phyloP scores from a whole-genome alignment of 2,329 filamentous ascomycete genomes.

The Magnaporthales sp. region DNA sequence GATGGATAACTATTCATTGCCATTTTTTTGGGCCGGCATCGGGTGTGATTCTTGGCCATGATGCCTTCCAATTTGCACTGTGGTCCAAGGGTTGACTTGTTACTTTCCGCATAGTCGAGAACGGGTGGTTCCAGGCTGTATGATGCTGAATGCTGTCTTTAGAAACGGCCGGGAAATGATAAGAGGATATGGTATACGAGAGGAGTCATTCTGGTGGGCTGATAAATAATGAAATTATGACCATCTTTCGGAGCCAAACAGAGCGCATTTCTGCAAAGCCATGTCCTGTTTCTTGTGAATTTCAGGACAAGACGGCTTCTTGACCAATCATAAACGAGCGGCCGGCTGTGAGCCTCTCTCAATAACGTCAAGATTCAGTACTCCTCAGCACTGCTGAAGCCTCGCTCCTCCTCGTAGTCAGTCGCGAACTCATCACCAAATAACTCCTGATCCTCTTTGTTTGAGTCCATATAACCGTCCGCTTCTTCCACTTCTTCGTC shows the following conservation, averaged over 20 bases:
- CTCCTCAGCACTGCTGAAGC: conserved; percentile 5
- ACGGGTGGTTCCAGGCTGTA: no score
- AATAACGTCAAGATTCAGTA: neutral
- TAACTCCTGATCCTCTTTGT: conserved; percentile 5
- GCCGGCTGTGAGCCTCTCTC: neutral
- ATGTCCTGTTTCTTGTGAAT: neutral
- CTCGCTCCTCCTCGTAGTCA: conserved; percentile 2
- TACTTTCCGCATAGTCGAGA: no score
- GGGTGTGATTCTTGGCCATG: neutral
- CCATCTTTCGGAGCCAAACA: no score
- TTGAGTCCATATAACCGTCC: neutral
- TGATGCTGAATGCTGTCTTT: neutral
- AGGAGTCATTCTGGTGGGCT: neutral
- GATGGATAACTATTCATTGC: neutral
- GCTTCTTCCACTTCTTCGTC: conserved; percentile 7
- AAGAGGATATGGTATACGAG: neutral
- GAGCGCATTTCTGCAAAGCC: neutral
- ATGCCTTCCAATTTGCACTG: neutral
- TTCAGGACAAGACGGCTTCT: neutral
- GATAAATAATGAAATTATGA: no score
- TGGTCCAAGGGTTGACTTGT: no score
- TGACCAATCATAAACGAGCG: neutral
- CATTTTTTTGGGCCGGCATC: neutral
- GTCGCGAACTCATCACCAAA: conserved; percentile 1
- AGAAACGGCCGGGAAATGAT: no score